Conservation (phyloP, 768 basidiomycete genomes). For the Boletus pseudo-olivaceus region DNA sequence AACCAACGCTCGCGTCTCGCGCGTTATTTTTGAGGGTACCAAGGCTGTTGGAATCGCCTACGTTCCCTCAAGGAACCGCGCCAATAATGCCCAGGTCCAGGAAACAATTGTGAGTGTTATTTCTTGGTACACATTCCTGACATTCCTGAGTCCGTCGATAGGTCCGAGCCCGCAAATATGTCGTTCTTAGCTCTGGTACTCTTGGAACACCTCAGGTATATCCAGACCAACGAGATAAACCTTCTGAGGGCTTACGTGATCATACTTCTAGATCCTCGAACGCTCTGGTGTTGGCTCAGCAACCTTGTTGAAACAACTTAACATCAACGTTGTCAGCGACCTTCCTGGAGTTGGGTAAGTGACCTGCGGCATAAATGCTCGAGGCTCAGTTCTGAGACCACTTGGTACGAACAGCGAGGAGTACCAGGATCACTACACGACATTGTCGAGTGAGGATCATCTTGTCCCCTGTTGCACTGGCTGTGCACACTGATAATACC, state of each 20-base stretch:
- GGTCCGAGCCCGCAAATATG: slow-evolving; percentile 60
- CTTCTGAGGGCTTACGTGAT: background rate
- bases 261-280: slow-evolving; percentile 52
- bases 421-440: slow-evolving; percentile 76
- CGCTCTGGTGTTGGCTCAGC: slow-evolving; percentile 65
- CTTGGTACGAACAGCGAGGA: slow-evolving; percentile 44
- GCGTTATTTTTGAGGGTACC: slow-evolving; percentile 69
- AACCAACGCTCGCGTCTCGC: slow-evolving; percentile 61
- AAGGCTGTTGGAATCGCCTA: slow-evolving; percentile 73
- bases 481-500: background rate
- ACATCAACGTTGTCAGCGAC: slow-evolving; percentile 62
- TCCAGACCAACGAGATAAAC: background rate
- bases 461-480: background rate
- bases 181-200: slow-evolving; percentile 63
- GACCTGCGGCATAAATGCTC: background rate
- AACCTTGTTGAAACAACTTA: slow-evolving; percentile 50
- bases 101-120: slow-evolving; percentile 50
- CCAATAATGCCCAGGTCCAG: slow-evolving; percentile 43
- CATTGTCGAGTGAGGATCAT: slow-evolving; percentile 48
- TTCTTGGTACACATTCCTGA: background rate
- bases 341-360: slow-evolving; percentile 67
- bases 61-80: slow-evolving; percentile 60
- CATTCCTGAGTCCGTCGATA: slow-evolving; percentile 5
- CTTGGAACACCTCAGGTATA: slow-evolving; percentile 58
- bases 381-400: background rate